A percentile compares a stretch with the other conserved stretches of the same genome.
Evolutionary conservation across 352 stramenopile genomes (phyloP).

Genomic region (Phytophthora pluvialis): DNA sequence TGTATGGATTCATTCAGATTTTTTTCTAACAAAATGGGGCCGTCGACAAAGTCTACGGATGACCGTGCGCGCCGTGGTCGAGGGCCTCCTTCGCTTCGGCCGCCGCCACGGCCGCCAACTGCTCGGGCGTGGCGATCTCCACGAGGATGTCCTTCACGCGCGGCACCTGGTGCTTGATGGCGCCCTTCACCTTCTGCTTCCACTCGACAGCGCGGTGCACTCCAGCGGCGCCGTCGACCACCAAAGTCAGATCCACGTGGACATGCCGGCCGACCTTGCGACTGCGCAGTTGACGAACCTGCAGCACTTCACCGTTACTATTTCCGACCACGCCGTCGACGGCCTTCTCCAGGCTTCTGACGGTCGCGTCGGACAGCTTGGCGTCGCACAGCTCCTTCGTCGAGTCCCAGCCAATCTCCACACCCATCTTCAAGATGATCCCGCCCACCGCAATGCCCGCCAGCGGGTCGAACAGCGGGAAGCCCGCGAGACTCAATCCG

Average conservation of each 20-base stretch:
- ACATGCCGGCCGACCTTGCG: conserved; percentile 62
- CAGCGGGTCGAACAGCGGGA: conserved; percentile 72
- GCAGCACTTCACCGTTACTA: conserved; percentile 52
- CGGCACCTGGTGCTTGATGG: conserved; percentile 51
- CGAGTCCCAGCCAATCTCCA: conserved; percentile 68
- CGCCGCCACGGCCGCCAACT: conserved; percentile 14
- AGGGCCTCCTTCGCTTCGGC: conserved; percentile 11
- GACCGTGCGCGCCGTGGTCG: conserved; percentile 5
- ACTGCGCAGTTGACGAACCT: conserved; percentile 59
- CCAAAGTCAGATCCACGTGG: conserved; percentile 66
- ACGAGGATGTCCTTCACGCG: conserved; percentile 72
- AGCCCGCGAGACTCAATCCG: conserved; percentile 60
- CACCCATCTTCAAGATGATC: conserved; percentile 82
- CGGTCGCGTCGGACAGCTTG: conserved; percentile 47
- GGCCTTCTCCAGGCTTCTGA: conserved; percentile 46
- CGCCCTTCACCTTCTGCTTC: conserved; percentile 62
- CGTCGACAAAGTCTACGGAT: conserved; percentile 2
- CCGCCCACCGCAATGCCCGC: conserved; percentile 74
- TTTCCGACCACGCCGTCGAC: conserved; percentile 45
- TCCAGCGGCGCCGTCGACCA: conserved; percentile 39
- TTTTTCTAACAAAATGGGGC: conserved; percentile 15
- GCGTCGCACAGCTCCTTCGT: conserved; percentile 71
- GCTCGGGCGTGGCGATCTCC: conserved; percentile 51
- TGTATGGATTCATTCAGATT: not conserved
- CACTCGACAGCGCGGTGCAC: conserved; percentile 55